Percentiles rank a stretch among this genome's conserved stretches.
phyloP scores from a whole-genome alignment of 306 rosid genomes.

The Luffa aegyptiaca region DNA sequence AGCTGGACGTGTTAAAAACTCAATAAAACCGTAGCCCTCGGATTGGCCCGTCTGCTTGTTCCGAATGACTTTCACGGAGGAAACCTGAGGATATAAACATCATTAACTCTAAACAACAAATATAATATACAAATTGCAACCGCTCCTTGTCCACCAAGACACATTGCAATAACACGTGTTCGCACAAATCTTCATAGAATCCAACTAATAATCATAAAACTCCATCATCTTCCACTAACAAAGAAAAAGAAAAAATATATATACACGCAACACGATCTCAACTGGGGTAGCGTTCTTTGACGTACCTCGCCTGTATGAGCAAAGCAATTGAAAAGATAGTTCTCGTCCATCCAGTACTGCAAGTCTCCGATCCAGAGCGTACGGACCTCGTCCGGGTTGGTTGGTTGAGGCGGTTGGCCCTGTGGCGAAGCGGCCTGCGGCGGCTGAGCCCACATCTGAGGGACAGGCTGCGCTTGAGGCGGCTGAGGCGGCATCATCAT shows the following conservation, averaged over 20 bases:
- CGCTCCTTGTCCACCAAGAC: neutral
- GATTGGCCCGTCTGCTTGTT: constrained; percentile 78
- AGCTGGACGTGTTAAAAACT: constrained; percentile 51
- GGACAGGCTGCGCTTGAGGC: constrained; percentile 18
- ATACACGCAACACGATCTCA: neutral
- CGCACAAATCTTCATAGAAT: neutral
- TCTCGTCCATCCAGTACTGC: constrained; percentile 97
- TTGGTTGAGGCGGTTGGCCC: constrained; percentile 32
- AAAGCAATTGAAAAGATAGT: constrained; percentile 48
- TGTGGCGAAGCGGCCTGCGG: constrained; percentile 29
- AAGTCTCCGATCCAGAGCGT: constrained; percentile 96
- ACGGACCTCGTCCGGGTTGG: constrained; percentile 69
- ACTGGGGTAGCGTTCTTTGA: neutral
- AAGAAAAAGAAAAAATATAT: neutral
- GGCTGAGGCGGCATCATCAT: constrained; percentile 77
- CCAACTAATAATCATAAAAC: neutral
- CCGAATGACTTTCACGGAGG: constrained; percentile 66
- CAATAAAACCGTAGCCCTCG: constrained; percentile 89
- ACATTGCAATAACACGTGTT: neutral
- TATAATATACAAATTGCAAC: neutral
- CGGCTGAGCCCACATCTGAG: constrained; percentile 53
- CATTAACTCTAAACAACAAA: neutral
- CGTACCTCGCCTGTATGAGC: constrained; percentile 76
- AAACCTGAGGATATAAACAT: constrained; percentile 34
- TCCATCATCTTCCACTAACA: neutral